phyloP scores from a whole-genome alignment of 1,284 basidiomycete genomes.

The Entoloma clypeatum region DNA sequence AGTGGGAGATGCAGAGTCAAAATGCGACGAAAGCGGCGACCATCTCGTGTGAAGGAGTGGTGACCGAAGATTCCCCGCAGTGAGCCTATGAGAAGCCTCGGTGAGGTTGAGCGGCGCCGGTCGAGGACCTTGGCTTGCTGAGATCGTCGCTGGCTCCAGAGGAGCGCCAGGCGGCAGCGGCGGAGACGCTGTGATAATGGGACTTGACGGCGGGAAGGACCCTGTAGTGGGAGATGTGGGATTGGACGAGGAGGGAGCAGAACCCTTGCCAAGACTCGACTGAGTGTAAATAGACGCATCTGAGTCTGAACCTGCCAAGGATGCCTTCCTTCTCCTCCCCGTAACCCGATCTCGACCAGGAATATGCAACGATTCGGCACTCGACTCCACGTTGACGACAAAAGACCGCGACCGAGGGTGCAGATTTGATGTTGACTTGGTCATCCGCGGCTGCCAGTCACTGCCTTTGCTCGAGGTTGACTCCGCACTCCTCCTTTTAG shows the following conservation, averaged over 20 bases:
- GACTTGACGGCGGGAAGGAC: constrained; percentile 9
- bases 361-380: no score
- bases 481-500: no score
- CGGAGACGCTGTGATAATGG: constrained; percentile 17
- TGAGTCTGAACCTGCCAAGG: constrained; percentile 21
- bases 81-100: not conserved
- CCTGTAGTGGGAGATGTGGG: constrained; percentile 3
- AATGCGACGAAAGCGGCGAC: constrained; percentile 42
- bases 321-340: constrained; percentile 10
- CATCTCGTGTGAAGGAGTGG: constrained; percentile 54
- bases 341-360: no score
- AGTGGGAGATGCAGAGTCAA: no score
- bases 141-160: constrained; percentile 5
- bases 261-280: constrained; percentile 12
- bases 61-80: constrained; percentile 28
- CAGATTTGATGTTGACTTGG: no score
- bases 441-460: no score
- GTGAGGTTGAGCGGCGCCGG: constrained; percentile 12
- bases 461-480: no score
- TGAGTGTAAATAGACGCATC: constrained; percentile 35
- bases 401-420: no score
- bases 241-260: constrained; percentile 2
- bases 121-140: not conserved
- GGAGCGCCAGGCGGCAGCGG: constrained; percentile 1
- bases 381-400: no score